phyloP scores from a whole-genome alignment of 169 alveolate species.

The Eimeria acervulina region DNA sequence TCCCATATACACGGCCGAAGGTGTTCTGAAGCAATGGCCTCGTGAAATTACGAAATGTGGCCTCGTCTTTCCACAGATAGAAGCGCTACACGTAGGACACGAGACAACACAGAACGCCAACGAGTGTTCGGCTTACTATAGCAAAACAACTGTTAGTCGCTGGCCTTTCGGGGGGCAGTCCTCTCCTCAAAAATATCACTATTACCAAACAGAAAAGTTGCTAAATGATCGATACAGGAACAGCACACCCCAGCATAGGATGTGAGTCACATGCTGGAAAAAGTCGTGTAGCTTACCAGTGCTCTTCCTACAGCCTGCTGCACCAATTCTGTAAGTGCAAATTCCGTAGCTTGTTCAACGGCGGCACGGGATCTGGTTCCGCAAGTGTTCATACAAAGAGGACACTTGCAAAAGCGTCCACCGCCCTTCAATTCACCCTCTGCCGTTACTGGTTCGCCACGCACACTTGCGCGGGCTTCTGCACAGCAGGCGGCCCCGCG shows the following conservation, averaged over 20 bases:
- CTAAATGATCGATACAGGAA: background rate
- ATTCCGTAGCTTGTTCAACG: constrained; percentile 17
- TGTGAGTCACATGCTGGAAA: background rate
- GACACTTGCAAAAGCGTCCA: background rate
- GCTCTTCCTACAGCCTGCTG: constrained; percentile 72
- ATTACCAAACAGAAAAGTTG: background rate
- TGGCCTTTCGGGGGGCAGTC: background rate
- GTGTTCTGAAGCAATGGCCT: constrained; percentile 21
- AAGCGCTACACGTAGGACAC: constrained; percentile 40
- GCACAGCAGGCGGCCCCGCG: background rate
- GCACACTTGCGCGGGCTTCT: no score
- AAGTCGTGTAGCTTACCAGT: constrained; percentile 9
- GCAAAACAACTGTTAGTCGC: background rate
- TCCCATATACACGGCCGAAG: constrained; percentile 51
- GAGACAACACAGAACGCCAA: background rate
- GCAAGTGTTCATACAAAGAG: background rate
- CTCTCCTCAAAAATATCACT: background rate
- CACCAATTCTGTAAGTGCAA: constrained; percentile 43
- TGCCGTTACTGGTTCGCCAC: background rate
- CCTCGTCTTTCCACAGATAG: constrained; percentile 60
- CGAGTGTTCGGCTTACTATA: background rate
- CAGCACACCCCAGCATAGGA: background rate
- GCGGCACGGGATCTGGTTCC: background rate
- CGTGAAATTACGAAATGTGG: constrained; percentile 17
- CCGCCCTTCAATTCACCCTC: background rate